Conservation (phyloP, 2,329 filamentous ascomycete species). For the Colletotrichum coccodes region DNA sequence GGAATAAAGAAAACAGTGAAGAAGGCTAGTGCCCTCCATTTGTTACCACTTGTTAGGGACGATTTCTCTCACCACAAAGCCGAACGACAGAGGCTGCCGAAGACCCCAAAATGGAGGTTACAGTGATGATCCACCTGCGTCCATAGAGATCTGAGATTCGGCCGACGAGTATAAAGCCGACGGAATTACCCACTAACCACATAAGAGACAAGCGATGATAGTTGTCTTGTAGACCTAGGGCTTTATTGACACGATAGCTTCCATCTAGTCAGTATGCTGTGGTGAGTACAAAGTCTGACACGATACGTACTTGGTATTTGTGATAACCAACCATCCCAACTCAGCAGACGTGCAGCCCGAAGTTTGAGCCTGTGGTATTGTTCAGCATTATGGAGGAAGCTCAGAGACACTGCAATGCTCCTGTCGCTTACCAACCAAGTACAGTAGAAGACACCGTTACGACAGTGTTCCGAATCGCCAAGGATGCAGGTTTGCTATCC, state of each 20-base stretch:
- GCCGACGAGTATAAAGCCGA: constrained; percentile 42
- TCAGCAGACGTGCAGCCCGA: constrained; percentile 37
- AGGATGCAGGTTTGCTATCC: neutral
- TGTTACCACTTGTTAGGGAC: constrained; percentile 58
- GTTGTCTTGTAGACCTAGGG: constrained; percentile 42
- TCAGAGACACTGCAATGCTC: neutral
- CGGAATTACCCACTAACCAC: constrained; percentile 50
- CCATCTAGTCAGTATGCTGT: constrained; percentile 2
- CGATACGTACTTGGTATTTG: constrained; percentile 44
- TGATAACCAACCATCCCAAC: constrained; percentile 47
- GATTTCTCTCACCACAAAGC: constrained; percentile 52
- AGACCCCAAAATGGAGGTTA: constrained; percentile 43
- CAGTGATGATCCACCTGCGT: constrained; percentile 15
- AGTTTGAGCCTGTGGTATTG: neutral
- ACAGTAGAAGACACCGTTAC: neutral
- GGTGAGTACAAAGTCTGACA: neutral
- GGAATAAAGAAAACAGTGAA: constrained; percentile 54
- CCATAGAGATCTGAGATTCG: constrained; percentile 24
- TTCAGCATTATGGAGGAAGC: neutral
- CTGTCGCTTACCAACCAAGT: neutral
- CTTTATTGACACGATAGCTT: constrained; percentile 43
- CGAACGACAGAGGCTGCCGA: constrained; percentile 53
- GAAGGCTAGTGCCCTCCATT: constrained; percentile 47
- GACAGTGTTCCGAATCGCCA: neutral
- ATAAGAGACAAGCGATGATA: constrained; percentile 47